Evolutionary conservation across 2,329 filamentous ascomycete genomes (phyloP), one percentile per base, ranked within the genome.

Genomic region (Epichloe brachyelytri): DNA sequence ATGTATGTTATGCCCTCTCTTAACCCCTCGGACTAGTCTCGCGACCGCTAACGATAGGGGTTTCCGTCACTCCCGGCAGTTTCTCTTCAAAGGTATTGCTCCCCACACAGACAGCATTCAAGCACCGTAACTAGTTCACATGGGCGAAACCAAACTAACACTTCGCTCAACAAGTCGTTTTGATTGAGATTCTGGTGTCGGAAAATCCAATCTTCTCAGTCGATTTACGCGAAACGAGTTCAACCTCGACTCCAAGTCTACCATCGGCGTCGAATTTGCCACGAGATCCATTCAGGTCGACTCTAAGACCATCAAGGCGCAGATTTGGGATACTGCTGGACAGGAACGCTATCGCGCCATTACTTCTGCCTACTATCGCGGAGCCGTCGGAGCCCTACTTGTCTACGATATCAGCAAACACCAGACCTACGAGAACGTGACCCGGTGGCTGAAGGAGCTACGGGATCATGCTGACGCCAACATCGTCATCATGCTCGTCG

Each of bases 381-480:
- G 93, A 64, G 94, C 93, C 51, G 93, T 98, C 52, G 93, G 93
- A 63, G 93, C 93, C 57, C 83, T 98, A 54, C 87, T 98, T 58
- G 93, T 98, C 65, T 98, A 98, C 77, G 91, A 98, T 71, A 97
- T 97, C 72, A 95, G 88, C 85, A 97, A 97, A 80, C 89, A 96
- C 72, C 89, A 95, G 75, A 97, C 93, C 59, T 97, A 96, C 71
- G 91, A 97, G 74, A 97, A 97, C 69, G 93, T 98, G 64, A 96
- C 89, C 59, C 82, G 94, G 73, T 98, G 93, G 93, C 75, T 98
- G 76, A 98, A 97, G 77, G 93, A 98, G 78, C 79, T 98, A 66
- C 83, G 93, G 63, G 93, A 96, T 67, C 90, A 98, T 71, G 93
- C 93, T 62, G 93, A 98, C 69, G 90, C 89, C 63, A 97, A 97